Conservation (phyloP, 768 basidiomycete genomes). For the Polyporus arcularius region DNA sequence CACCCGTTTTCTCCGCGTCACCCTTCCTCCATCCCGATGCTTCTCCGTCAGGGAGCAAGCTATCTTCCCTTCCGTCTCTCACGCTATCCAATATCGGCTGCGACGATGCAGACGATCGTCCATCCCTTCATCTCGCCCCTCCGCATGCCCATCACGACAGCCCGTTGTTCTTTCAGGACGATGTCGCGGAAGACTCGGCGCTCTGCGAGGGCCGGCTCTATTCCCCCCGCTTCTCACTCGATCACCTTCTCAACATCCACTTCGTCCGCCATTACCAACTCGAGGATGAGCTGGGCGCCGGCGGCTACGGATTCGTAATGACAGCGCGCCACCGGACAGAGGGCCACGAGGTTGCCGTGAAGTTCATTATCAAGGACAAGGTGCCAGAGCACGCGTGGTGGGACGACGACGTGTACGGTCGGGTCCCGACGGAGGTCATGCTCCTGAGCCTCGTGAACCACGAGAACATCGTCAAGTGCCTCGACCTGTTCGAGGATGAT, state of each 20-base stretch:
- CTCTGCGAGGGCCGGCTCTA: constrained; percentile 34
- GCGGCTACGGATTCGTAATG: constrained; percentile 96
- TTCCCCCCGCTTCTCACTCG: constrained; percentile 56
- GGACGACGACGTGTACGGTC: constrained; percentile 59
- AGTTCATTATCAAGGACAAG: constrained; percentile 86
- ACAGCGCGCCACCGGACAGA: constrained; percentile 66
- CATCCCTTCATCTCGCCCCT: constrained; percentile 20
- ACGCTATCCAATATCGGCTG: constrained; percentile 23
- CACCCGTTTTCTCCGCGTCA: constrained; percentile 18
- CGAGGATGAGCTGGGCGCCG: constrained; percentile 81
- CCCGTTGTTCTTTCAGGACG: constrained; percentile 3
- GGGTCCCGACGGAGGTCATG: constrained; percentile 80
- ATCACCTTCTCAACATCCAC: constrained; percentile 57
- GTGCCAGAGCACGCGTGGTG: constrained; percentile 63
- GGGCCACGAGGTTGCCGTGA: constrained; percentile 82
- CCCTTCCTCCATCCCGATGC: constrained; percentile 17
- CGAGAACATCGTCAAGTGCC: constrained; percentile 78
- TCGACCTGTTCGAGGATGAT: constrained; percentile 83
- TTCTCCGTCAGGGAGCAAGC: constrained; percentile 16
- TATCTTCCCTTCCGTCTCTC: constrained; percentile 27
- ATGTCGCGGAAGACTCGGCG: constrained; percentile 15
- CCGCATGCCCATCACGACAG: background rate
- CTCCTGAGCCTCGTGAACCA: constrained; percentile 75
- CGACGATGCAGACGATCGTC: constrained; percentile 16
- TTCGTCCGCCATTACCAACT: constrained; percentile 65